Conservation (phyloP, 2,329 filamentous ascomycete species). For the Diaporthe batatas region DNA sequence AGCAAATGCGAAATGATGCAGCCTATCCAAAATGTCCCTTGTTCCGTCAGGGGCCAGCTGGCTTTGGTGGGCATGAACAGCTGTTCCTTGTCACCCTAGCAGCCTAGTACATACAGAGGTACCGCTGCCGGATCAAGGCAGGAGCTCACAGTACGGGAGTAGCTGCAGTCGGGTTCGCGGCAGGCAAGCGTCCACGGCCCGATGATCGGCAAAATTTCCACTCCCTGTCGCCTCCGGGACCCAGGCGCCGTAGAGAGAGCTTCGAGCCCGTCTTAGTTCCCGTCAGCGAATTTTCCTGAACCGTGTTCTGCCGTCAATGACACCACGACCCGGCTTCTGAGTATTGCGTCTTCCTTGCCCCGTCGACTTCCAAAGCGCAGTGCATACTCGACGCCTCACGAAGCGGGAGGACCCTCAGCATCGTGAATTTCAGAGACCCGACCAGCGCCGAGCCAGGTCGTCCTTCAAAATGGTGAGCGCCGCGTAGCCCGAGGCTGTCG, state of each 20-base stretch:
- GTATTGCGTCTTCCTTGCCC: neutral
- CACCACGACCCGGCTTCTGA: conserved; percentile 19
- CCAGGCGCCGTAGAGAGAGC: conserved; percentile 24
- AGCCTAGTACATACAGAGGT: too few relatives aligned
- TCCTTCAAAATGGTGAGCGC: conserved; percentile 31
- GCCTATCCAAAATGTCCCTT: conserved; percentile 16
- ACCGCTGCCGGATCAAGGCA: neutral
- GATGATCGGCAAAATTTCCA: conserved; percentile 43
- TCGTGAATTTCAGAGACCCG: conserved; percentile 9
- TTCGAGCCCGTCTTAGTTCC: conserved; percentile 27
- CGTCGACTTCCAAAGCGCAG: neutral
- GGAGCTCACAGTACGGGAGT: conserved; percentile 5
- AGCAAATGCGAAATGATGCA: conserved; percentile 25
- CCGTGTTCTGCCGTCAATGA: conserved; percentile 12
- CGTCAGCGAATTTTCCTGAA: conserved; percentile 33
- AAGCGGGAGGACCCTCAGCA: neutral
- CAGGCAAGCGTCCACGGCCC: conserved; percentile 38
- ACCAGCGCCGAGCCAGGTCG: conserved; percentile 2
- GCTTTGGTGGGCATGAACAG: conserved; percentile 36
- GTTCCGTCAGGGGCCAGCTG: conserved; percentile 41
- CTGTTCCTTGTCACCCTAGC: conserved; percentile 17
- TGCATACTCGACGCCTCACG: neutral
- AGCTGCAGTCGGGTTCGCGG: conserved; percentile 2
- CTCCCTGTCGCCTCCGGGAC: conserved; percentile 30
- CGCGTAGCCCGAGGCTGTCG: neutral